phyloP scores from a whole-genome alignment of 1,139 yeast species.

The Lodderomyces oxycetoniae region DNA sequence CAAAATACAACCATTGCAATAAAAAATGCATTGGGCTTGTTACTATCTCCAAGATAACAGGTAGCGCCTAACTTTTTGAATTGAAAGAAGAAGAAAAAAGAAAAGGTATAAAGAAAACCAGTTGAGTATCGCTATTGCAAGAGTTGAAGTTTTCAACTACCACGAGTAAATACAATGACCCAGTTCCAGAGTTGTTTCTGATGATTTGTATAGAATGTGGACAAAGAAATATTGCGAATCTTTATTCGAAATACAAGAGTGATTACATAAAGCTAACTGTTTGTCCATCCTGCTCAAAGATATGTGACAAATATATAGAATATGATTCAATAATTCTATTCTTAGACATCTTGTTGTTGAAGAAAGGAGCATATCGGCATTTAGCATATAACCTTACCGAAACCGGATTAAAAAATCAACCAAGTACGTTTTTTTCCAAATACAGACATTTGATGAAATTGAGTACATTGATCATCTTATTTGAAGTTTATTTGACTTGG shows the following conservation, averaged over 20 bases:
- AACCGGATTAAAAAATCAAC: conserved; percentile 13
- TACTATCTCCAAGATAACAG: too few species aligned
- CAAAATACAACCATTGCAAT: too few species aligned
- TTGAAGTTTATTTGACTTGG: conserved; percentile 90
- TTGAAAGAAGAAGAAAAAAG: conserved; percentile 1
- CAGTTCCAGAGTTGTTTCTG: conserved; percentile 3
- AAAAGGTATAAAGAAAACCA: too few species aligned
- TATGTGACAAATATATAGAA: conserved; percentile 90
- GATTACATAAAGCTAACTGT: conserved; percentile 77
- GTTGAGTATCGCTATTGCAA: too few species aligned
- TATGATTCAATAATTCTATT: conserved; percentile 79
- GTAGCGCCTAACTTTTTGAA: too few species aligned
- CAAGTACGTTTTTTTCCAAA: not conserved
- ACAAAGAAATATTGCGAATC: conserved; percentile 49
- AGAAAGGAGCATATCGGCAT: conserved; percentile 89
- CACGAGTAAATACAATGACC: not conserved
- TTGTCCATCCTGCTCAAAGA: conserved; percentile 65
- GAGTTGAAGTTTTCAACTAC: too few species aligned
- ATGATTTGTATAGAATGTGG: conserved; percentile 94
- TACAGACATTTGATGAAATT: conserved; percentile 38
- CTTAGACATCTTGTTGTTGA: conserved; percentile 74
- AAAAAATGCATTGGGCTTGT: too few species aligned
- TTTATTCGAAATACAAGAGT: conserved; percentile 70
- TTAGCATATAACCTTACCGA: conserved; percentile 72
- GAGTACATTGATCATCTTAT: conserved; percentile 63